Conservation (phyloP, 495 filamentous ascomycete genomes). For the Penicillium coprophilum region DNA sequence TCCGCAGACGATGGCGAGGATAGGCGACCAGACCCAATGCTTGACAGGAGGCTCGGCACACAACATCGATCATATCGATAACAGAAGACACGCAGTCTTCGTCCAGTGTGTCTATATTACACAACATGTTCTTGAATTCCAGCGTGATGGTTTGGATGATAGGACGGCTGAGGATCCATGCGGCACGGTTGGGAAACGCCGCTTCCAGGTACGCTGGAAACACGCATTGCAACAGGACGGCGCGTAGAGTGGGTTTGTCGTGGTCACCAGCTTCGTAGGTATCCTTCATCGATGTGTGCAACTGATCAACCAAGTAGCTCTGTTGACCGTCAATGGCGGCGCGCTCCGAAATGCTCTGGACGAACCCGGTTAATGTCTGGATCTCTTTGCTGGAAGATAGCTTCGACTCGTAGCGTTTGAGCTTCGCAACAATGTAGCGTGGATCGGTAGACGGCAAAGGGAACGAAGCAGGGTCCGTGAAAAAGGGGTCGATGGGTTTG, state of each 20-base stretch:
- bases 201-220: slow-evolving; percentile 65
- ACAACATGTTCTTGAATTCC: slow-evolving; percentile 48
- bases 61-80: slow-evolving; percentile 40
- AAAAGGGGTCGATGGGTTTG: slow-evolving; percentile 62
- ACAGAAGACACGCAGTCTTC: slow-evolving; percentile 43
- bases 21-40: slow-evolving; percentile 35
- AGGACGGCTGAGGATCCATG: slow-evolving; percentile 60
- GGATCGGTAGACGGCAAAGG: slow-evolving; percentile 66
- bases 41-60: slow-evolving; percentile 44
- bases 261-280: slow-evolving; percentile 46
- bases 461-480: slow-evolving; percentile 64
- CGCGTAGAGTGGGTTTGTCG: slow-evolving; percentile 52
- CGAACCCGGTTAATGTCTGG: slow-evolving; percentile 59
- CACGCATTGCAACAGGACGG: slow-evolving; percentile 56
- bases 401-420: slow-evolving; percentile 64
- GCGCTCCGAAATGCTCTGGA: slow-evolving; percentile 63
- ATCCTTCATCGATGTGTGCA: slow-evolving; percentile 55
- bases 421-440: slow-evolving; percentile 64
- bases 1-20: slow-evolving; percentile 34
- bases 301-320: slow-evolving; percentile 56
- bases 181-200: slow-evolving; percentile 48
- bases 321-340: slow-evolving; percentile 64
- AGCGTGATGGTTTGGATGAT: slow-evolving; percentile 51
- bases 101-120: slow-evolving; percentile 50
- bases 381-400: slow-evolving; percentile 50